Evolutionary conservation across 148 eudicot species (phyloP).

Genomic region (Amaranthus hypochondriacus): DNA sequence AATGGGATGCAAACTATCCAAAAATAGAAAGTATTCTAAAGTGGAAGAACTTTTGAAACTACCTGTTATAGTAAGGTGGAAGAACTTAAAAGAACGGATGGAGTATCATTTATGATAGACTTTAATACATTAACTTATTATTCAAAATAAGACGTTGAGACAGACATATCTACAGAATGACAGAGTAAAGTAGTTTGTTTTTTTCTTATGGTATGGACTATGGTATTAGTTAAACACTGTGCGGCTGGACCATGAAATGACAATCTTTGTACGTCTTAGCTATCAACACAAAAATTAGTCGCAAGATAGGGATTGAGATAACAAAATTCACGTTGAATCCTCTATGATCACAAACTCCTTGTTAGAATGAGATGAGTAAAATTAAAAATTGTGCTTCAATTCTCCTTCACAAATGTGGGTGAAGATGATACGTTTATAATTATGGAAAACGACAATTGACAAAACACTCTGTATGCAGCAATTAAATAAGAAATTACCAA

Average conservation of each 20-base stretch:
- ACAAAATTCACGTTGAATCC: background rate
- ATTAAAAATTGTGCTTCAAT: background rate
- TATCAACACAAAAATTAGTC: background rate
- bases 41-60: too few species aligned
- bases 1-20: too few species aligned
- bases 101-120: too few species aligned
- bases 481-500: background rate
- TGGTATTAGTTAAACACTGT: too few species aligned
- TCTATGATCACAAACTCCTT: conserved; percentile 11
- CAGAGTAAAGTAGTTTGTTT: too few species aligned
- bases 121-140: too few species aligned
- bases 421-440: background rate
- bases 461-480: background rate
- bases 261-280: background rate
- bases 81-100: too few species aligned
- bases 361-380: background rate
- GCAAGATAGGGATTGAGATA: background rate
- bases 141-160: too few species aligned
- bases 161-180: too few species aligned
- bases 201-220: too few species aligned
- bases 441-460: conserved; percentile 1
- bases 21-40: too few species aligned
- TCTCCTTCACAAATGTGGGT: conserved; percentile 3
- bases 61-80: too few species aligned
- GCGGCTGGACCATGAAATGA: conserved; percentile 7